Evolutionary conservation across 78 protist species (phyloP), one percentile per base, ranked within the genome.

Genomic region (Chrysochromulina parva): DNA sequence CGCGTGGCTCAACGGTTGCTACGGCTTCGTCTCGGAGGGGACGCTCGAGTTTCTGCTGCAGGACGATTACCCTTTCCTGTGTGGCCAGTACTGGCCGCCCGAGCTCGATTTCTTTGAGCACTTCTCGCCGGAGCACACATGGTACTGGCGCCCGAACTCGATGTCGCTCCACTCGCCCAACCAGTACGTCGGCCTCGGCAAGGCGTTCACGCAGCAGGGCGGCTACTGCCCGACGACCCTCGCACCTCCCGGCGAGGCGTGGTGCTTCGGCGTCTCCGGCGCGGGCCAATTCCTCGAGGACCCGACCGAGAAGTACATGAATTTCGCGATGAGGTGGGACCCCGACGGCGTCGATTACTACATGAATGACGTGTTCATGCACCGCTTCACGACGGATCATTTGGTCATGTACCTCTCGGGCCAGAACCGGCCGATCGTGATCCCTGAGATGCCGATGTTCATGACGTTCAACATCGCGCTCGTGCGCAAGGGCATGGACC

Each of bases 121-220:
- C 78, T 69, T 69, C 48, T 69, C 78, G 52, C 78, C 78, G 16
- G 78, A 69, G 78, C 78, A 69, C 78, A 69, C 78, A 3, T 69
- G 78, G 78, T 69, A 69, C 78, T 69, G 78, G 78, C 78, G 78
- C 10, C 78, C 78, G 50, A 69, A 69, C 78, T 69, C 78, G 54
- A 69, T 69, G 78, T 69, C 78, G 78, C 78, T 69, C 48, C 78
- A 69, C 78, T 69, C 78, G 78, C 78, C 78, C 13, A 69, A 69
- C 50, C 78, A 69, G 78, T 69, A 69, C 50, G 78, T 69, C 52
- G 78, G 78, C 38, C 38, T 28, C 78, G 78, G 78, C 50, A 24
- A 69, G 50, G 28, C 6, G 52, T 4, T 26, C n/a, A 69, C 78
- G 52, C 24, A 3, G 38, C 78, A 69, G 50, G 78, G 78, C 38